Conservation (phyloP, 495 filamentous ascomycete species). For the Lichina pygmaea region DNA sequence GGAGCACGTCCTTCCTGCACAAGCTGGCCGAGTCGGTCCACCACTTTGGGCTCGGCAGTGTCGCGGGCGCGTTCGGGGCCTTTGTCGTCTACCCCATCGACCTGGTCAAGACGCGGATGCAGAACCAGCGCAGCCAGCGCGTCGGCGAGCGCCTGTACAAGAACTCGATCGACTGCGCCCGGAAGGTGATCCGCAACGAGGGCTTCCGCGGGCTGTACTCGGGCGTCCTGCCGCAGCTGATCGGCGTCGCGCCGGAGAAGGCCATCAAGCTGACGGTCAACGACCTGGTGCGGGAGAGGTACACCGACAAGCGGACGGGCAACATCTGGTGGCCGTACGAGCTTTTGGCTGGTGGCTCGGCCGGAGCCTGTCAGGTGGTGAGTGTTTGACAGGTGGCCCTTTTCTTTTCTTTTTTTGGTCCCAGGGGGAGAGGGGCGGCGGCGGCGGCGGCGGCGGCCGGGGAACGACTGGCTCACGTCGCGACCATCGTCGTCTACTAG, state of each 20-base stretch:
- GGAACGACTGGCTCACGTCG: background rate
- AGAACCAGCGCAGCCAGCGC: slow-evolving; percentile 64
- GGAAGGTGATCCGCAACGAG: slow-evolving; percentile 79
- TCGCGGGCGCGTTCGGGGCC: slow-evolving; percentile 88
- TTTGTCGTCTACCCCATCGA: slow-evolving; percentile 99
- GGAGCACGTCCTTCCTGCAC: slow-evolving; percentile 25
- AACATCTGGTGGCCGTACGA: slow-evolving; percentile 48
- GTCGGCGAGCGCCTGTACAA: slow-evolving; percentile 81
- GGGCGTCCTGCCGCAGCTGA: slow-evolving; percentile 77
- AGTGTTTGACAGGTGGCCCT: slow-evolving; percentile 12
- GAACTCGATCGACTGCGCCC: slow-evolving; percentile 82
- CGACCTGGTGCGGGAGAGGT: slow-evolving; percentile 57
- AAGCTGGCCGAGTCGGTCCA: slow-evolving; percentile 52
- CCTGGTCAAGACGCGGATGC: slow-evolving; percentile 94
- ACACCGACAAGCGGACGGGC: slow-evolving; percentile 48
- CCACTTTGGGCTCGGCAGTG: slow-evolving; percentile 65
- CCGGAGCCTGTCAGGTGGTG: slow-evolving; percentile 91
- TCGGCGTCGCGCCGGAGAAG: slow-evolving; percentile 94
- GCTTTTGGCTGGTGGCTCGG: slow-evolving; percentile 66
- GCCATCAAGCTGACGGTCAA: slow-evolving; percentile 98
- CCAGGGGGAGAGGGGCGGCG: background rate
- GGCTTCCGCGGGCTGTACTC: slow-evolving; percentile 77
- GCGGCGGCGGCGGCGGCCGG: too few relatives aligned
- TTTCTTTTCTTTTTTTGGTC: too few relatives aligned
- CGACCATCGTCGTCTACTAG: slow-evolving; percentile 14